Conservation (phyloP, 345 rosid species). For the Citrus inodora region DNA sequence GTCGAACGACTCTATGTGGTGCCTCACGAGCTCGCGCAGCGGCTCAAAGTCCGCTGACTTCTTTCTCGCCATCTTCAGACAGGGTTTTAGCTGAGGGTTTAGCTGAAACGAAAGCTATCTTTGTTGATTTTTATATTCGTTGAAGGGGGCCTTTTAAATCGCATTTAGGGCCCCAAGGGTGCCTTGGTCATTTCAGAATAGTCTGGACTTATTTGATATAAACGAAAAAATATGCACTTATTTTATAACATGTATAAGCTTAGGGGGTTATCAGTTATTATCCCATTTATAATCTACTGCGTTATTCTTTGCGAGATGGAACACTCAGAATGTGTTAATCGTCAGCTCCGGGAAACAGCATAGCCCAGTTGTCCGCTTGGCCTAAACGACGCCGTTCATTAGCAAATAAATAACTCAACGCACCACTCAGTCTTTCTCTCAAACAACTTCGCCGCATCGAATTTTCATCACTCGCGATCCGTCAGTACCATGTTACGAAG, state of each 20-base stretch:
- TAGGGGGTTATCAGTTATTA: too few species aligned
- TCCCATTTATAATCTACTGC: not conserved
- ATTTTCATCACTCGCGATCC: not conserved
- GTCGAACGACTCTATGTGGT: constrained; percentile 84
- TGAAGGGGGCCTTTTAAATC: too few species aligned
- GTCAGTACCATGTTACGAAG: not conserved
- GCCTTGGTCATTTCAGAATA: not conserved
- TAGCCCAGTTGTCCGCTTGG: not conserved
- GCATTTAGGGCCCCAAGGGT: not conserved
- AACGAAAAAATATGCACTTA: too few species aligned
- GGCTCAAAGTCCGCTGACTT: constrained; percentile 37
- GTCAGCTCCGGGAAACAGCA: not conserved
- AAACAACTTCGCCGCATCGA: not conserved
- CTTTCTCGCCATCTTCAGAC: not conserved
- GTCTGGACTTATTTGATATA: not conserved
- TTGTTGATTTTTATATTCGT: too few species aligned
- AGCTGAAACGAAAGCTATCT: too few species aligned
- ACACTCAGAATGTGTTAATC: not conserved
- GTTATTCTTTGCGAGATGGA: not conserved
- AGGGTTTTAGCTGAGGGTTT: not conserved
- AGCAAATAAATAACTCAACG: not conserved
- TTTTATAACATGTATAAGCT: too few species aligned
- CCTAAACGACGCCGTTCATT: not conserved
- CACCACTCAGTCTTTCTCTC: not conserved
- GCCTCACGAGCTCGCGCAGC: constrained; percentile 62